phyloP scores from a whole-genome alignment of 495 filamentous ascomycete genomes.

The Talaromyces borbonicus region DNA sequence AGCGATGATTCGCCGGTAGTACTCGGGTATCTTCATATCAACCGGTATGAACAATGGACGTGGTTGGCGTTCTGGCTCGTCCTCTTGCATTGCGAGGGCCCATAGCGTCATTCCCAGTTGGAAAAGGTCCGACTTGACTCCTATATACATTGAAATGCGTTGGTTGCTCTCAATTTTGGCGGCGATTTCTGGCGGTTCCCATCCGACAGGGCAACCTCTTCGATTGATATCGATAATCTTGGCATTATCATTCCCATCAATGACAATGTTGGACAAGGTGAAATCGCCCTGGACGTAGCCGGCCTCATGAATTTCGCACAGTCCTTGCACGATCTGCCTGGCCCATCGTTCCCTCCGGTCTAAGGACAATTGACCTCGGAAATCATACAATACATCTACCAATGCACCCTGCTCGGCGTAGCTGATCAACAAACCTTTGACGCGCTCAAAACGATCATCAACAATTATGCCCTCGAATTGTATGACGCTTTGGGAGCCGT shows the following conservation, averaged over 20 bases:
- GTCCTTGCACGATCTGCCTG: constrained; percentile 78
- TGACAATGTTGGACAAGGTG: constrained; percentile 93
- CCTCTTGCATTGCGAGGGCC: constrained; percentile 76
- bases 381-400: constrained; percentile 84
- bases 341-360: constrained; percentile 79
- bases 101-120: constrained; percentile 97
- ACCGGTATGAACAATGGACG: constrained; percentile 52
- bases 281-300: constrained; percentile 98
- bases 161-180: constrained; percentile 84
- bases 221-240: constrained; percentile 99
- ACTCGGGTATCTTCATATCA: constrained; percentile 44
- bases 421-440: constrained; percentile 87
- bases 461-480: constrained; percentile 83
- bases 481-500: constrained; percentile 66
- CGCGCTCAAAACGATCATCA: constrained; percentile 59
- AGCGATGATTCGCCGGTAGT: constrained; percentile 48
- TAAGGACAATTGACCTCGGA: constrained; percentile 57
- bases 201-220: constrained; percentile 89
- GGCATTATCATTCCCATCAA: constrained; percentile 74
- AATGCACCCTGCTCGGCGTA: constrained; percentile 83
- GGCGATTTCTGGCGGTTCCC: constrained; percentile 92
- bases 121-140: constrained; percentile 92
- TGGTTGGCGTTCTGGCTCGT: constrained; percentile 75
- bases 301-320: constrained; percentile 88
- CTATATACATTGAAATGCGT: constrained; percentile 95